phyloP scores from a whole-genome alignment of 371 early-diverging fungal species.

The Dinochytrium kinnereticum region DNA sequence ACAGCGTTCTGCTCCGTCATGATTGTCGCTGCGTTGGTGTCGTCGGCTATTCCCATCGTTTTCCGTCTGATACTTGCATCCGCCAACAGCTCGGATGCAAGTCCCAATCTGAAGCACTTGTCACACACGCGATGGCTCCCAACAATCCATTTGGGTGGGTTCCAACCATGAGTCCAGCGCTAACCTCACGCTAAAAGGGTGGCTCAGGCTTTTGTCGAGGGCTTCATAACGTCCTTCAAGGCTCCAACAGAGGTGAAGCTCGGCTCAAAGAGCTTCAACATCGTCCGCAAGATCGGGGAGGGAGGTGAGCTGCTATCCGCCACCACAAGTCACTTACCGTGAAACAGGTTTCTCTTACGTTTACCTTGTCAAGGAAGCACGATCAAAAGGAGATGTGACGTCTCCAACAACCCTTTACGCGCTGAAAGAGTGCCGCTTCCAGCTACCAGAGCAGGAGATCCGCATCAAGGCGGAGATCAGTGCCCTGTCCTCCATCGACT shows the following conservation, averaged over 20 bases:
- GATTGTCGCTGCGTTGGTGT: background rate
- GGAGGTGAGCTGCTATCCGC: background rate
- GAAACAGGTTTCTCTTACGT: constrained; percentile 54
- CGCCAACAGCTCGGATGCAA: too few species aligned
- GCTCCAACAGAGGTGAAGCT: background rate
- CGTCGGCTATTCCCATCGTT: too few species aligned
- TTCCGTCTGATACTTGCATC: too few species aligned
- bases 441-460: constrained; percentile 55
- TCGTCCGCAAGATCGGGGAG: background rate
- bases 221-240: background rate
- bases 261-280: background rate
- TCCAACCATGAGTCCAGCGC: background rate
- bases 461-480: constrained; percentile 47
- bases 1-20: background rate
- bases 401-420: constrained; percentile 32
- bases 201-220: background rate
- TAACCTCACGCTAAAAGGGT: background rate
- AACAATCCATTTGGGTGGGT: background rate
- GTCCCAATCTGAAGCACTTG: too few species aligned
- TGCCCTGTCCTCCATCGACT: constrained; percentile 44
- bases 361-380: constrained; percentile 48
- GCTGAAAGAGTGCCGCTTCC: constrained; percentile 48
- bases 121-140: background rate
- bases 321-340: background rate
- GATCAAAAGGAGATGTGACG: background rate